Base-by-base conservation (phyloP, 2,329 filamentous ascomycete genomes). In the Aspergillus quadrilineatus region DNA sequence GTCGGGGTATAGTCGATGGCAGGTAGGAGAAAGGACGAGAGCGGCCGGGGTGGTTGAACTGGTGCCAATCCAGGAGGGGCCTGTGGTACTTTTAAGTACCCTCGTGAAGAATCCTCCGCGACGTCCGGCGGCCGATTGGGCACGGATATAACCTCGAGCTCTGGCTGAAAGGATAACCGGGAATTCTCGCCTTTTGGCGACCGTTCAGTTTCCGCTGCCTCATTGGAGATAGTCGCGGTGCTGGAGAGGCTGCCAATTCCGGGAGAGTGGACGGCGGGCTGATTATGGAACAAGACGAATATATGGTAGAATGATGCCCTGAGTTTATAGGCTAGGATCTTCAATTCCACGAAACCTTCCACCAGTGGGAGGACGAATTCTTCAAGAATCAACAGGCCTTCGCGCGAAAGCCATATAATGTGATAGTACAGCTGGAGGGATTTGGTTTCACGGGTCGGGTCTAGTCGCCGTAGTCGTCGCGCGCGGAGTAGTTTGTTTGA, bases 251-350 rank as follows among this genome's bases (percentile, higher is more conserved):
- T 70, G 44, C 79, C 77, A 57, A 83, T 77, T 17, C 81, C 81
- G 67, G 85, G 81, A 36, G 81, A 78, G 44, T 86, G 87, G 55
- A 96, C 84, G 0, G 88, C 82, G 0, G 93, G 93, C 52, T 90
- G 86, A 74, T 97, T 97, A 77, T 97, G 91, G 70, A 97, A 97
- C 10, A 97, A 83, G 53, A 96, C 94, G 72, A 96, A 96, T 63
- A 99, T 91, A 76, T 99, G 93, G 67, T 95, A 94, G 71, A 97
- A 96, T 17, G 91, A 96, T 14, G 94, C 94, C 58, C 91, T 87
- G 12, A 99, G 82, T 75, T 97, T 99, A 71, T 91, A 90, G 17
- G 90, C 88, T 61, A 99, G 82, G 44, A 97, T 92, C 68, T 92
- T 92, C 56, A 96, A 85, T 72, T 96, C 92, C 68, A 80, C 85